phyloP scores from a whole-genome alignment of 1,284 basidiomycete genomes.

The Trichosporon inkin region DNA sequence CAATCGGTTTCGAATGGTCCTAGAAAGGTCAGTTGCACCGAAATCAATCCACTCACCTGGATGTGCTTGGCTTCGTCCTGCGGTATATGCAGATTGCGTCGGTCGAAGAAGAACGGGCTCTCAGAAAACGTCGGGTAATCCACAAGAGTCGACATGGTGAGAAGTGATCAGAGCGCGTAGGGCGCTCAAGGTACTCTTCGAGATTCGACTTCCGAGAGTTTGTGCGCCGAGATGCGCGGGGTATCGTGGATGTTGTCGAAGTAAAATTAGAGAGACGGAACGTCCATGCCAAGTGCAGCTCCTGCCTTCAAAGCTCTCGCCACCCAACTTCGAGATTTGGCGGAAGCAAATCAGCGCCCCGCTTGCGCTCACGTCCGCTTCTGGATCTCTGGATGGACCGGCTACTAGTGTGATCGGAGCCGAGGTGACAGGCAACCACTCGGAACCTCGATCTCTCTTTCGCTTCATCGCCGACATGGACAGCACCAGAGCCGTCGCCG shows the following conservation, averaged over 20 bases:
- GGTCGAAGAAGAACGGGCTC: constrained; percentile 50
- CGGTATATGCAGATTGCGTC: constrained; percentile 39
- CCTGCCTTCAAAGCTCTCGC: neutral
- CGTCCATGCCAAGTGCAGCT: neutral
- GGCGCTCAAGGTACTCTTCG: neutral
- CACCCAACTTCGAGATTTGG: constrained; percentile 15
- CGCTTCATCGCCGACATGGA: constrained; percentile 16
- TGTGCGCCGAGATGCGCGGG: neutral
- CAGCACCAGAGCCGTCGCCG: constrained; percentile 17
- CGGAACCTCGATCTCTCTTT: neutral
- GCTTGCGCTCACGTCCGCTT: constrained; percentile 5
- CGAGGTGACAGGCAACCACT: neutral
- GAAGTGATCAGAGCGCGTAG: neutral
- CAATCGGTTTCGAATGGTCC: constrained; percentile 80
- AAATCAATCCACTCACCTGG: constrained; percentile 32
- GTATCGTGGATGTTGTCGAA: constrained; percentile 4
- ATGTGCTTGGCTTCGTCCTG: constrained; percentile 40
- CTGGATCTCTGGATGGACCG: neutral
- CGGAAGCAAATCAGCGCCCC: constrained; percentile 12
- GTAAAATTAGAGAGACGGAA: neutral
- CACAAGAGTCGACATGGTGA: constrained; percentile 20
- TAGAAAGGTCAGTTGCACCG: constrained; percentile 33
- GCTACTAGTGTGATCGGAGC: neutral
- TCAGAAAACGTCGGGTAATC: constrained; percentile 49
- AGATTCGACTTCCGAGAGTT: neutral